Conservation (phyloP, 768 basidiomycete species). For the Neoboletus subvelutipes region DNA sequence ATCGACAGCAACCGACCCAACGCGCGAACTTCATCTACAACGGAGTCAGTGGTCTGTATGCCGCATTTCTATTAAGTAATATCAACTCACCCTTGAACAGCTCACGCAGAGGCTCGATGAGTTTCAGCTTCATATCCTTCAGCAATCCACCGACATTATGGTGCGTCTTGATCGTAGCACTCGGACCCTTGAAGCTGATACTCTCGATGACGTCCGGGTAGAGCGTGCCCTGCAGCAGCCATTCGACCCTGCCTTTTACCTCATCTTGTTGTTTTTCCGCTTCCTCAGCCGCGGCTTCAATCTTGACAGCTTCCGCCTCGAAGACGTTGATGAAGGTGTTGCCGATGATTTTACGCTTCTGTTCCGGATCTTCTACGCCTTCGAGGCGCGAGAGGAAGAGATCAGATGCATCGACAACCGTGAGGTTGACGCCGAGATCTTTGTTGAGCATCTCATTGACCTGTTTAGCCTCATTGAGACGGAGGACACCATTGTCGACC, state of each 20-base stretch:
- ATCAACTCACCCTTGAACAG: conserved; percentile 85
- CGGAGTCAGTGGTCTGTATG: background rate
- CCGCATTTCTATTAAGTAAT: background rate
- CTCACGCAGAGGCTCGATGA: conserved; percentile 96
- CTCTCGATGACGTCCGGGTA: conserved; percentile 99
- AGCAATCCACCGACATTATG: conserved; percentile 97
- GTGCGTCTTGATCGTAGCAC: conserved; percentile 99
- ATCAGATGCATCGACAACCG: conserved; percentile 93
- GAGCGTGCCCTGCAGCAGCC: conserved; percentile 95
- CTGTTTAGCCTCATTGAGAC: conserved; percentile 85
- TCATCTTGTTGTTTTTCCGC: conserved; percentile 67
- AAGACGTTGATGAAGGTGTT: conserved; percentile 99
- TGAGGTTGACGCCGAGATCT: conserved; percentile 94
- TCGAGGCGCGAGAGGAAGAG: conserved; percentile 87
- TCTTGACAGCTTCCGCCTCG: conserved; percentile 87
- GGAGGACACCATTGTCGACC: conserved; percentile 98
- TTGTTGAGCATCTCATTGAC: conserved; percentile 92
- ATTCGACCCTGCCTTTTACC: conserved; percentile 90
- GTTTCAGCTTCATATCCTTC: conserved; percentile 97
- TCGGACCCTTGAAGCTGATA: conserved; percentile 98
- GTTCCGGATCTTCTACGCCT: conserved; percentile 93
- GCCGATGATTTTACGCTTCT: conserved; percentile 97
- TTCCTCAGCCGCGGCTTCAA: conserved; percentile 78
- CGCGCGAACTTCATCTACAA: conserved; percentile 88
- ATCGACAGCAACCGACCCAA: conserved; percentile 90